Evolutionary conservation across 169 alveolate genomes (phyloP).

Genomic region (Pseudocohnilembus persalinus): DNA sequence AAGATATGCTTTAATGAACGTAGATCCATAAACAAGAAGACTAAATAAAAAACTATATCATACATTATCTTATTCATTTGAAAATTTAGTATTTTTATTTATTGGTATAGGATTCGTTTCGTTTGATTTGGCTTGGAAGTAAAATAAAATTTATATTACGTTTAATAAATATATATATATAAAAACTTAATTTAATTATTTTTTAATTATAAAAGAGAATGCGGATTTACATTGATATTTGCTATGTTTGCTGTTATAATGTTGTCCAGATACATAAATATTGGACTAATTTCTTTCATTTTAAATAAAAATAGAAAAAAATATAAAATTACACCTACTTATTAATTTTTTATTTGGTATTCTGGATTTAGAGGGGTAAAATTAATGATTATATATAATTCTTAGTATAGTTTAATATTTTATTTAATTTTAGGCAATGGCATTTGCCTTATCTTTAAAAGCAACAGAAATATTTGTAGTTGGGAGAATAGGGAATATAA

Average conservation of each 20-base stretch:
- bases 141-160: no score
- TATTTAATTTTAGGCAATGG: conserved; percentile 14
- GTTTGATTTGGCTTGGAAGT: conserved; percentile 57
- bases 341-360: conserved; percentile 58
- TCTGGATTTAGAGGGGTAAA: conserved; percentile 66
- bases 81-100: conserved; percentile 64
- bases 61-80: conserved; percentile 56
- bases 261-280: conserved; percentile 44
- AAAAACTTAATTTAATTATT: conserved; percentile 1
- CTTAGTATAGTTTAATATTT: not conserved
- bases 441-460: conserved; percentile 43
- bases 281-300: conserved; percentile 24
- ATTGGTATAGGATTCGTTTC: conserved; percentile 71
- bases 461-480: not conserved
- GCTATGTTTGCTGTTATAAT: conserved; percentile 25
- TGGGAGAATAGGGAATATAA: conserved; percentile 30
- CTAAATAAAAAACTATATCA: conserved; percentile 49
- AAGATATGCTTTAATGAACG: conserved; percentile 62
- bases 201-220: conserved; percentile 1
- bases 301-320: conserved; percentile 25
- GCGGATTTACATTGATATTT: conserved; percentile 36
- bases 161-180: no score
- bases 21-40: conserved; percentile 33
- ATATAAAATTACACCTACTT: not conserved
- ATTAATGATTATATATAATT: no score